phyloP scores from a whole-genome alignment of 179 eudicot species.

The Patellifolia procumbens region DNA sequence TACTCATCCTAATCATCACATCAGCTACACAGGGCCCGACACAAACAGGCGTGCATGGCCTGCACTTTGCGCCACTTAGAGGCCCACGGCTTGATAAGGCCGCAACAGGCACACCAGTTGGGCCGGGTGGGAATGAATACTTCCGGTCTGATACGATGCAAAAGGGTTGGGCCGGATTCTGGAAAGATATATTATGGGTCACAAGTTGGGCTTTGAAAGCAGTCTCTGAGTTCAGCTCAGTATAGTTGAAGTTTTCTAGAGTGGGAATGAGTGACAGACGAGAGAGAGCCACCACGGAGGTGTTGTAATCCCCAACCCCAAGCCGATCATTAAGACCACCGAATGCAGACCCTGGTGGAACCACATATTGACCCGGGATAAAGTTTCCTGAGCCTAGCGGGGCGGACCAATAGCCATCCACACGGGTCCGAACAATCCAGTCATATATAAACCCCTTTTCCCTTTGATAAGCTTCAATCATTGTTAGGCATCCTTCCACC shows the following conservation, averaged over 20 bases:
- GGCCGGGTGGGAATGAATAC: constrained; percentile 57
- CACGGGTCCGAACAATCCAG: constrained; percentile 91
- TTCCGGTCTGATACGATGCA: constrained; percentile 74
- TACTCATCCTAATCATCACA: constrained; percentile 43
- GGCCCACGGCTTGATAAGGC: constrained; percentile 79
- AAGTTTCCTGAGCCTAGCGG: constrained; percentile 60
- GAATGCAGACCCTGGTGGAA: constrained; percentile 77
- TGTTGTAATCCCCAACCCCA: constrained; percentile 72
- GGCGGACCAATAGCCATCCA: constrained; percentile 83
- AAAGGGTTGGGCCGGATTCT: constrained; percentile 51
- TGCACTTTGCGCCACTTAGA: constrained; percentile 79
- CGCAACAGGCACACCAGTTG: constrained; percentile 70
- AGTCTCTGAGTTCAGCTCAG: constrained; percentile 72
- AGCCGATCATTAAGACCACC: constrained; percentile 88
- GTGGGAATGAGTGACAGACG: constrained; percentile 74
- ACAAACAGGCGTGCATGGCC: constrained; percentile 73
- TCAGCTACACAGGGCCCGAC: constrained; percentile 48
- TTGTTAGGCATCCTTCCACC: constrained; percentile 79
- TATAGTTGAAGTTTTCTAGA: constrained; percentile 55
- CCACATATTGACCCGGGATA: constrained; percentile 58
- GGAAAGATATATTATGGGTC: constrained; percentile 35
- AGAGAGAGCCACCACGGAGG: constrained; percentile 75
- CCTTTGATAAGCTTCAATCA: constrained; percentile 54
- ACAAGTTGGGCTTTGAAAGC: constrained; percentile 77
- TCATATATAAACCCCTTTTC: constrained; percentile 70